Conservation (phyloP, 768 basidiomycete genomes). For the Dioszegia hungarica region DNA sequence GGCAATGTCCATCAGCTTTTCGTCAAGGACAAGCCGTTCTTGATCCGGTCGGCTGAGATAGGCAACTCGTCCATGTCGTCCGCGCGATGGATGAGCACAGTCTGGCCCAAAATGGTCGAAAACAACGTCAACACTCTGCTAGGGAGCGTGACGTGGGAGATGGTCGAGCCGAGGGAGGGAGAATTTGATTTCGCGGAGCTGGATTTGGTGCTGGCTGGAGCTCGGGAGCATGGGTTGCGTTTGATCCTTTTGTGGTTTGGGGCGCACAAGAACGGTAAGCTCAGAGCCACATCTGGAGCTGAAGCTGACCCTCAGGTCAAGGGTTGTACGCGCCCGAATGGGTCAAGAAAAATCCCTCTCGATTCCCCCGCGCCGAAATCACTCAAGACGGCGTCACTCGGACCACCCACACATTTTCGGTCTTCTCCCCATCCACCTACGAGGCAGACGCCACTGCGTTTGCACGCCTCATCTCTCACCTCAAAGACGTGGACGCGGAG, state of each 20-base stretch:
- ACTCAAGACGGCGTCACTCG: not conserved
- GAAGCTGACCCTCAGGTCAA: slow-evolving; percentile 3
- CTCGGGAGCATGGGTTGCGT: slow-evolving; percentile 5
- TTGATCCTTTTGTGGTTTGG: slow-evolving; percentile 19
- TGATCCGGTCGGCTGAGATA: slow-evolving; percentile 10
- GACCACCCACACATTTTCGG: slow-evolving; percentile 1
- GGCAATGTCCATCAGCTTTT: slow-evolving; percentile 6
- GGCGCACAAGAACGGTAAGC: slow-evolving; percentile 14
- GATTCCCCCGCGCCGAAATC: slow-evolving; percentile 11
- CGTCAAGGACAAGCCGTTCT: not conserved
- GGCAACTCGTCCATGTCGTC: slow-evolving; percentile 21
- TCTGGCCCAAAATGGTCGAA: slow-evolving; percentile 4
- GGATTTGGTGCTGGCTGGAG: slow-evolving; percentile 10
- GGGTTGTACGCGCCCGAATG: slow-evolving; percentile 5
- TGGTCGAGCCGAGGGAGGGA: slow-evolving; percentile 17
- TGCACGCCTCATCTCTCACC: slow-evolving; percentile 3
- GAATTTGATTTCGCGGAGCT: slow-evolving; percentile 10
- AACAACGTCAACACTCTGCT: slow-evolving; percentile 13
- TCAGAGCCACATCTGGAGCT: no score
- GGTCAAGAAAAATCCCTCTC: slow-evolving; percentile 12
- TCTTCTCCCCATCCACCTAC: not conserved
- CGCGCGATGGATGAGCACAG: slow-evolving; percentile 3
- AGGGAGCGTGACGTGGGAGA: slow-evolving; percentile 8
- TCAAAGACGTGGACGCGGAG: slow-evolving; percentile 5
- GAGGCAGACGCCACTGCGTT: slow-evolving; percentile 13